Base-by-base conservation (phyloP, 192 early-diverging fungal genomes). In the Coemansia sp. region DNA sequence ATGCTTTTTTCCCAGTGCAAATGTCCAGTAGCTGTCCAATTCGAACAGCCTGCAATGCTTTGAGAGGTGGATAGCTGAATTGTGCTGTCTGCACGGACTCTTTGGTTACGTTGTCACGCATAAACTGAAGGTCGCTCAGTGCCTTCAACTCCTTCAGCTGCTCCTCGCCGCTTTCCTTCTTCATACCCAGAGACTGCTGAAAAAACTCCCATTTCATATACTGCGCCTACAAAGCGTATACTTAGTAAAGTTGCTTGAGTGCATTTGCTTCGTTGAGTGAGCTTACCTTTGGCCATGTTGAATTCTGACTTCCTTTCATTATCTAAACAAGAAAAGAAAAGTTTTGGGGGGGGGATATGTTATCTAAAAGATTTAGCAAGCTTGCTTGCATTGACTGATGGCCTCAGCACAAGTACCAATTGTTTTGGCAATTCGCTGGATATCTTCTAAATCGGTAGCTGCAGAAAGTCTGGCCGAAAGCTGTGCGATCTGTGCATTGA, bases 321-420 rank as follows among this genome's bases (percentile, higher is more conserved):
- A 47, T 47, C 45, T 13, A 19, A 8, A 12, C 39, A 51, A 37
- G 33, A 7, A 37, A 12, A 37, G 3, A 45, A 21, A 20, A 0
- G 48, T 35, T 53, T n/a, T n/a, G n/a, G n/a, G n/a, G n/a, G n/a
- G n/a, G n/a, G n/a, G n/a, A n/a, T n/a, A n/a, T n/a, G n/a, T n/a
- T n/a, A n/a, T n/a, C n/a, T n/a, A n/a, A n/a, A n/a, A 41, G 20
- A 1, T n/a, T 41, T 16, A 16, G 19, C 26, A 11, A n/a, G 45
- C 55, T 16, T 23, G 10, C 5, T 53, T 63, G 56, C 57, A 65
- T 10, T 56, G 37, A 33, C 28, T 15, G 28, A 72, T 50, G 7
- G 68, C 61, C 28, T 45, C 41, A 14, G 68, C 68, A 7, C 68
- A 70, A 14, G 53, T 48, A 23, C 47, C 31, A 15, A 70, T 70